Evolutionary conservation across 202 grass and related monocot species (phyloP), one percentile per base, ranked within the genome.

Genomic region (Schoenoplectus tabernaemontani): DNA sequence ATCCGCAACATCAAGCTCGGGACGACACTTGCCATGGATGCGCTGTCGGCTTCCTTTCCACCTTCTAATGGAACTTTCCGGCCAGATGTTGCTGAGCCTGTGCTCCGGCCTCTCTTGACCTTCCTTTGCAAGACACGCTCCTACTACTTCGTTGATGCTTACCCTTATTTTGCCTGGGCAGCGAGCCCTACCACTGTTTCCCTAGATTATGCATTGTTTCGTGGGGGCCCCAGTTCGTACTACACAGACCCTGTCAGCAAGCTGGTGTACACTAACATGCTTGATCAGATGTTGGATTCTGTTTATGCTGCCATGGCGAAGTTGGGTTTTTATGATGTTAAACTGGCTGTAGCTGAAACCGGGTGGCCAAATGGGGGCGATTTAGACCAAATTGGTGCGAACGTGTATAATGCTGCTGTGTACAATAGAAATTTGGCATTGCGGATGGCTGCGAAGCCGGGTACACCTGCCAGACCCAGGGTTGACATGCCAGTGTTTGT

Each of bases 211-310:
- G 89, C 91, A 37, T 83, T 98, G 43, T 87, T 89, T 80, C 47
- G 76, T 9, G 78, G 48, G 17, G 59, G 53, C 38, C 5, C 72
- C 3, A 59, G 53, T 70, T 43, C 24, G 20, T 44, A 60, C 4
- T 94, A 94, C 83, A 77, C 88, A 17, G 91, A 98, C 58, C 89
- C 89, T 1, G 84, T 57, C 34, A 92, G 75, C 61, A 83, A 83
- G 16, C 73, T 92, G 34, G 47, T 54, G 0, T 98, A 98, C 83
- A 90, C 81, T 62, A 98, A 98, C 85, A 59, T 98, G 84, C 81
- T 94, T 77, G 89, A 98, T 84, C 79, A 98, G 77, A 98, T 98
- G 91, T 86, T 98, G n/a, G 95, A 98, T 59, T 79, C 91, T 3
- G 89, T 94, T 3, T 64, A 63, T 12, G 75, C 77, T 17, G 86